Base-by-base conservation (phyloP, 257 asterid species). In the Lithospermum erythrorhizon region DNA sequence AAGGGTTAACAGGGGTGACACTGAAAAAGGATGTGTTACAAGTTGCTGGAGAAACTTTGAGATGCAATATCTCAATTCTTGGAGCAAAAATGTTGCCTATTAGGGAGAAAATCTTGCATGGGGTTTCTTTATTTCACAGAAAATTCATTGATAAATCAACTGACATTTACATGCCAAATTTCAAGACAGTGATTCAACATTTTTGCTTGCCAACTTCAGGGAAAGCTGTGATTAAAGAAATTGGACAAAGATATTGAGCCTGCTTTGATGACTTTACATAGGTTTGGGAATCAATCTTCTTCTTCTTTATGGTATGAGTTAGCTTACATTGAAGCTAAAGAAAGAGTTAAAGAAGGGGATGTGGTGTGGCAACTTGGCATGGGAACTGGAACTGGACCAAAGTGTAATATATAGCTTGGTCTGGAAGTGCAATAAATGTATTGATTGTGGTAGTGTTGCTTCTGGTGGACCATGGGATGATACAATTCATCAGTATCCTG, bases 311-410 rank as follows among this genome's bases (percentile, higher is more conserved):
- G 96, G 96, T 90, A 90, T 62, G 94, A 90, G 25, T 54, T 74
- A 32, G 80, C 73, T 57, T 71, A 91, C 76, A 70, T 86, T 51
- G 96, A 88, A 55, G 93, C 88, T n/a, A 78, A 83, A 61, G 84
- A 77, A 11, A 79, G 81, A 51, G 75, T 90, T 1, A 72, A 79
- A 72, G 65, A 75, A 65, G 90, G 95, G 24, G 96, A 86, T 53
- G 72, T 18, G 32, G 88, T 91, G 4, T 82, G 87, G 93, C 87
- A 77, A 41, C 58, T 88, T 61, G 96, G 96, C 3, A 72, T 91
- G 84, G 94, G 94, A 4, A 90, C 78, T 72, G 94, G 94, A 4
- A 90, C 78, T 72, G 96, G 98, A 70, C 87, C 85, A 10, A 85
- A 87, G 59, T 83, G 93, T 22, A 78, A n/a, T n/a, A n/a, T n/a